Percentiles rank a stretch among this genome's conserved stretches.
These are phyloP conservation scores for Ploettnerulaceae sp. DNA, from an alignment of 2,329 filamentous ascomycete genomes.

Conservation along the genomic window DNA sequence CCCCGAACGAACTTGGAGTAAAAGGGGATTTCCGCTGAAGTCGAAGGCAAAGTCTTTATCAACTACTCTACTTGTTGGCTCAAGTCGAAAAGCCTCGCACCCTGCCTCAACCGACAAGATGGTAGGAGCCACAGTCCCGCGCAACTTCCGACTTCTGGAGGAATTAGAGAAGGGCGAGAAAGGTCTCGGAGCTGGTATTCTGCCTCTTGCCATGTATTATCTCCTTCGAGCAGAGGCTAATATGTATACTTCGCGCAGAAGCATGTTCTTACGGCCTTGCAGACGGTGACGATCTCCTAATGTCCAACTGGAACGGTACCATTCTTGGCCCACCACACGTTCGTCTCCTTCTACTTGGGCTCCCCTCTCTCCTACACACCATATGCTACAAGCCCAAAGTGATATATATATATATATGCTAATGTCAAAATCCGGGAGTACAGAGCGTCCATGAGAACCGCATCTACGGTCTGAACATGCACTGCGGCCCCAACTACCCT, in stretches of 20 bases:
- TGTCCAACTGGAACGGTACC: slow-evolving; percentile 98
- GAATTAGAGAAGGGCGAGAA: slow-evolving; percentile 99
- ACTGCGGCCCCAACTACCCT: slow-evolving; percentile 86
- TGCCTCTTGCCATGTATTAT: neutral
- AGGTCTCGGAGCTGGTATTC: slow-evolving; percentile 78
- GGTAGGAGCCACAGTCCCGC: slow-evolving; percentile 73
- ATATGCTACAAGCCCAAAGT: too few species aligned
- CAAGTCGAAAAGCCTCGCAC: too few species aligned
- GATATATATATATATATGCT: neutral
- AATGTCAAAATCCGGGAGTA: neutral
- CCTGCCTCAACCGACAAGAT: too few species aligned
- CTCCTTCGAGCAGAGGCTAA: slow-evolving; percentile 8
- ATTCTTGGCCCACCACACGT: slow-evolving; percentile 96
- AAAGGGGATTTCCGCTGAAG: neutral
- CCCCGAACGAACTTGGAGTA: neutral
- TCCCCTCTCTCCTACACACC: neutral
- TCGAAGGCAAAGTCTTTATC: neutral
- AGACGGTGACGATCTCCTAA: slow-evolving; percentile 88
- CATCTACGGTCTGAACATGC: slow-evolving; percentile 97
- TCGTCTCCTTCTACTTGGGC: slow-evolving; percentile 37
- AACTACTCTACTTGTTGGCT: neutral
- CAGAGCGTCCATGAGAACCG: slow-evolving; percentile 96
- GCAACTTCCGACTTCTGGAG: slow-evolving; percentile 94
- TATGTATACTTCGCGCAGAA: slow-evolving; percentile 49
- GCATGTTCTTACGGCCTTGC: slow-evolving; percentile 95